Conservation (phyloP, 257 asterid genomes). For the Scutellaria galericulata region DNA sequence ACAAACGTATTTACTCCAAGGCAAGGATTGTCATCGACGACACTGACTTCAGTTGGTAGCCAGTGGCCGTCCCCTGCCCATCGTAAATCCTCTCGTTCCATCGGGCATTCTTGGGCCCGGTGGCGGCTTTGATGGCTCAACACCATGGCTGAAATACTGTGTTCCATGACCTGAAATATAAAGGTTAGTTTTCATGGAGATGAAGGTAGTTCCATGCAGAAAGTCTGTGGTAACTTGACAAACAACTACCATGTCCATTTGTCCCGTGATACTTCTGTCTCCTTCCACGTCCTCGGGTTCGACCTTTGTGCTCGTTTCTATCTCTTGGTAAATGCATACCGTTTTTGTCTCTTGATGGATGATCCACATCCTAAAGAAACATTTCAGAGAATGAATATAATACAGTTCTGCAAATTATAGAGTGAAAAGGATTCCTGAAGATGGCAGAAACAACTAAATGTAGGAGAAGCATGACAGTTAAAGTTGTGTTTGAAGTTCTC, state of each 20-base stretch:
- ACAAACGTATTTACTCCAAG: constrained; percentile 32
- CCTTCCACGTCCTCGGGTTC: constrained; percentile 80
- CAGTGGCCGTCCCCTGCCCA: constrained; percentile 89
- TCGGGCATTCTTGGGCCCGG: constrained; percentile 99
- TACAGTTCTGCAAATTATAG: background rate
- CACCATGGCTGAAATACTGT: constrained; percentile 46
- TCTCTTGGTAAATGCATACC: constrained; percentile 61
- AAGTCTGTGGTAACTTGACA: background rate
- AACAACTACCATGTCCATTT: constrained; percentile 70
- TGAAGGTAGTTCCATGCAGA: background rate
- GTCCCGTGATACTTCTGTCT: constrained; percentile 61
- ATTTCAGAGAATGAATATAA: background rate
- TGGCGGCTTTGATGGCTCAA: constrained; percentile 85
- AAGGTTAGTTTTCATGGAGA: background rate
- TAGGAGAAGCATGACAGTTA: too few relatives aligned
- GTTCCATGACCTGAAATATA: constrained; percentile 62
- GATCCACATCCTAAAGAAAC: constrained; percentile 56
- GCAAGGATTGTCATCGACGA: constrained; percentile 33
- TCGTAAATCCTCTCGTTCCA: constrained; percentile 86
- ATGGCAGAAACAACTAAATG: too few relatives aligned
- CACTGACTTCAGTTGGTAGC: constrained; percentile 37
- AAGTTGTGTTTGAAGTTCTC: too few relatives aligned
- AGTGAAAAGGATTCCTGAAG: too few relatives aligned
- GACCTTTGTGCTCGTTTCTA: constrained; percentile 57
- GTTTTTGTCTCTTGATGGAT: constrained; percentile 50